These are phyloP conservation scores for Setomelanomma holmii DNA, from an alignment of 2,329 filamentous ascomycete genomes.

Conservation along the genomic window DNA sequence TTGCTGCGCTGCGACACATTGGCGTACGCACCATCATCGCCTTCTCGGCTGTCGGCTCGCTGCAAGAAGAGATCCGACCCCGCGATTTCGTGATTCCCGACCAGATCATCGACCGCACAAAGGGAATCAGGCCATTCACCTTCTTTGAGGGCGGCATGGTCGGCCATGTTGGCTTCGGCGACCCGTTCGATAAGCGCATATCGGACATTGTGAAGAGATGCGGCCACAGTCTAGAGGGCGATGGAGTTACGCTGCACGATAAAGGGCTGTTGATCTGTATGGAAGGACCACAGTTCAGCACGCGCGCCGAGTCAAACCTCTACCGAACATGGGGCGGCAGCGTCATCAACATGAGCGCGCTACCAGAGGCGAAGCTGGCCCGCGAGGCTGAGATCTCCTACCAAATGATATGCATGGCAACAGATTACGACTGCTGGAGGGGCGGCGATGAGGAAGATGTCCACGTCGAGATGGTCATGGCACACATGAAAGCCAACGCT, in stretches of 20 bases:
- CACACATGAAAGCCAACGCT: conserved; percentile 92
- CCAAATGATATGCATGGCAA: conserved; percentile 99
- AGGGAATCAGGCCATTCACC: conserved; percentile 91
- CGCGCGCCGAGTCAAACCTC: conserved; percentile 91
- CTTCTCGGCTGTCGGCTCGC: conserved; percentile 91
- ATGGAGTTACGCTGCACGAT: conserved; percentile 84
- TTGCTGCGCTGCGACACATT: conserved; percentile 90
- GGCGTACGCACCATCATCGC: conserved; percentile 92
- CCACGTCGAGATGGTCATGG: conserved; percentile 96
- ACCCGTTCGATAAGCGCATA: conserved; percentile 86
- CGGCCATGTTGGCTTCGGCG: conserved; percentile 92
- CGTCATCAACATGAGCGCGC: conserved; percentile 97
- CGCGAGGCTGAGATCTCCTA: conserved; percentile 96
- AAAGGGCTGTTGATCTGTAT: conserved; percentile 90
- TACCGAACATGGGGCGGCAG: conserved; percentile 93
- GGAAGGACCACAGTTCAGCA: conserved; percentile 99
- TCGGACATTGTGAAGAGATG: conserved; percentile 79
- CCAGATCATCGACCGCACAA: conserved; percentile 96
- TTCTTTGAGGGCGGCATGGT: conserved; percentile 95
- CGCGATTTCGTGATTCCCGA: conserved; percentile 97
- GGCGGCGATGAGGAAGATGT: conserved; percentile 75
- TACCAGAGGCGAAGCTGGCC: conserved; percentile 95
- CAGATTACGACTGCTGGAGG: conserved; percentile 99
- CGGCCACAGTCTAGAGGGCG: conserved; percentile 78
- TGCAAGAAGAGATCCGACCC: conserved; percentile 91